Base-by-base conservation (phyloP, 176 grass and related monocot species). In the Triticum monococcum region DNA sequence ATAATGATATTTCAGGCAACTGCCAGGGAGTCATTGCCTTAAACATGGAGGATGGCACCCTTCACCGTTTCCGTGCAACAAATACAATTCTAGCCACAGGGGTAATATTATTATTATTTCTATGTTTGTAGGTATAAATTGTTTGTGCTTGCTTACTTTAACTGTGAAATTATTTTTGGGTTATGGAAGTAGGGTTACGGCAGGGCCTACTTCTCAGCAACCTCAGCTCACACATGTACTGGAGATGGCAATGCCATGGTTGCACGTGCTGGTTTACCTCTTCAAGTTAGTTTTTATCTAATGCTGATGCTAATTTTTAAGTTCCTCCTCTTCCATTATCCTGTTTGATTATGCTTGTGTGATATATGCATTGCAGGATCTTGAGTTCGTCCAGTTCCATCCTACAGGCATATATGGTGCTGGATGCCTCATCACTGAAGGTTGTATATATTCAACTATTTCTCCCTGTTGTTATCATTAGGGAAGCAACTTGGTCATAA, bases 201-300 rank as follows among this genome's bases (percentile, higher is more conserved):
- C 35, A 94, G 97, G 84, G 36, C 97, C 68, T 99, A 94, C 86
- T 99, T 99, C 79, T 99, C 94, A 36, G 97, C 94, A 65, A 99
- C 97, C 25, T 99, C 97, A 84, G 97, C 94, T 98, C 97, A 99
- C 80, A 99, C 97, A 60, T 99, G 97, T 88, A 99, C 97, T 78
- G 97, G 97, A 84, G 97, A 99, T 93, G 97, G 97, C 72, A 99
- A 99, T 86, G 97, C 89, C 71, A 99, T 99, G 92, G 97, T 91
- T 20, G 92, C 97, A 81, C 97, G 97, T 91, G 97, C 97, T 93
- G 97, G 97, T 52, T 89, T 99, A 85, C 86, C 93, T 26, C 97
- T 99, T 26, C 88, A 99, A 79, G 97, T 89, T 23, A 81, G 82
- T 91, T 16, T 41, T 61, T 12, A 28, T 20, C n/a, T 82, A 10